phyloP scores from a whole-genome alignment of 306 rosid genomes.

The Prunus padus region DNA sequence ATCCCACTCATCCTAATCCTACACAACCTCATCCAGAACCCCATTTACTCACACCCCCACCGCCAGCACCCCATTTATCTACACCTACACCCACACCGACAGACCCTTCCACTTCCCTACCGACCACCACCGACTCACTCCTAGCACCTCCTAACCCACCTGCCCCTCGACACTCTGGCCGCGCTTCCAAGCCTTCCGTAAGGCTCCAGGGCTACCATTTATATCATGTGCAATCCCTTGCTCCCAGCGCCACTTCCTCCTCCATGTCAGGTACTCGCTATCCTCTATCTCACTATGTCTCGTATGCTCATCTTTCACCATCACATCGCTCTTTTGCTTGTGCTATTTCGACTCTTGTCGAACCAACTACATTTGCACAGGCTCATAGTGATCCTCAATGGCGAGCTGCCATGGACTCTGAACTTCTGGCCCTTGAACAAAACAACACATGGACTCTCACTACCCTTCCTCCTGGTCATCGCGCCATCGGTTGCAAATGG shows the following conservation, averaged over 20 bases:
- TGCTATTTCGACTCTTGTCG: background rate
- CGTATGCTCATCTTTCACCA: background rate
- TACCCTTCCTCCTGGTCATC: background rate
- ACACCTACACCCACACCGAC: too few species aligned
- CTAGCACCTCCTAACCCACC: background rate
- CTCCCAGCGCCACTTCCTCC: background rate
- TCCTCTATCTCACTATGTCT: background rate
- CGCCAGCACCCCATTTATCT: background rate
- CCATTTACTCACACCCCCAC: too few species aligned
- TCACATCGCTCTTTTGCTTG: background rate
- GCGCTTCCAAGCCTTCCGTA: background rate
- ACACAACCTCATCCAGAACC: background rate
- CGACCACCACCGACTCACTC: too few species aligned
- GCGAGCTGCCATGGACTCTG: background rate
- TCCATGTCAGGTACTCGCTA: constrained; percentile 2
- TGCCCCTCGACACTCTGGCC: background rate
- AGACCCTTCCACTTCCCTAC: too few species aligned
- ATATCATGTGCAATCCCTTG: background rate
- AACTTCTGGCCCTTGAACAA: background rate
- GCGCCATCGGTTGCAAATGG: background rate
- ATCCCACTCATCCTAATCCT: background rate
- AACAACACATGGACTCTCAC: background rate
- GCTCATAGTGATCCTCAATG: background rate
- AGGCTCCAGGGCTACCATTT: background rate
- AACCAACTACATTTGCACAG: background rate